Conservation (phyloP, 495 filamentous ascomycete species). For the Penicillium egyptiacum region DNA sequence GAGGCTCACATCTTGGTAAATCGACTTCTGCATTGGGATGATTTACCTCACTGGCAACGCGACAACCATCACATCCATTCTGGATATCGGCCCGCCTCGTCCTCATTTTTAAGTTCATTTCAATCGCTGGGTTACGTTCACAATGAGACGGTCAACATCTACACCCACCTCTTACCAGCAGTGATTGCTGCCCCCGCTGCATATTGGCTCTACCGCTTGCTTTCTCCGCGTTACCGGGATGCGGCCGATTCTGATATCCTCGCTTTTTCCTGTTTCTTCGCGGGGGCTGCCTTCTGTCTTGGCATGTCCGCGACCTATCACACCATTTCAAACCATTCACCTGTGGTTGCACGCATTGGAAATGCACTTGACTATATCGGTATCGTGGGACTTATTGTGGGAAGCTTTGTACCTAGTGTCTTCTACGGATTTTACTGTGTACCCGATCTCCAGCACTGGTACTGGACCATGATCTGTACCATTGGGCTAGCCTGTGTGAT, state of each 20-base stretch:
- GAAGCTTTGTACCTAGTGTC: constrained; percentile 80
- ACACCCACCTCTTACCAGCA: constrained; percentile 70
- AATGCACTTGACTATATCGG: constrained; percentile 88
- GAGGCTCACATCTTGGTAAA: constrained; percentile 34
- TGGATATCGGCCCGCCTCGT: constrained; percentile 69
- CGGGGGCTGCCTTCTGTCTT: constrained; percentile 70
- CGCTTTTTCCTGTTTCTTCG: constrained; percentile 77
- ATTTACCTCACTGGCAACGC: constrained; percentile 67
- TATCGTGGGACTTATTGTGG: constrained; percentile 85
- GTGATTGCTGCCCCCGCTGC: constrained; percentile 41
- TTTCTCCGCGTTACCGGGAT: constrained; percentile 66
- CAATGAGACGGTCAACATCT: constrained; percentile 96
- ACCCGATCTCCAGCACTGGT: constrained; percentile 59
- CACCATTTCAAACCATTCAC: constrained; percentile 67
- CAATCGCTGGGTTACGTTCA: constrained; percentile 72
- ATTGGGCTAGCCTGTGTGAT: constrained; percentile 71
- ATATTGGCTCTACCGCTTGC: constrained; percentile 44
- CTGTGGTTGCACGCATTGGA: constrained; percentile 56
- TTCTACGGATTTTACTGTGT: constrained; percentile 84
- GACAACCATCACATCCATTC: constrained; percentile 75
- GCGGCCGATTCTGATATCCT: constrained; percentile 64
- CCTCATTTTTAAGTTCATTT: constrained; percentile 63
- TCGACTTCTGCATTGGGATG: constrained; percentile 58
- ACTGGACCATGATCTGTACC: constrained; percentile 77
- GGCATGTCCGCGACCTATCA: constrained; percentile 85